Conservation (phyloP, 768 basidiomycete species). For the Mrakia blollopis region DNA sequence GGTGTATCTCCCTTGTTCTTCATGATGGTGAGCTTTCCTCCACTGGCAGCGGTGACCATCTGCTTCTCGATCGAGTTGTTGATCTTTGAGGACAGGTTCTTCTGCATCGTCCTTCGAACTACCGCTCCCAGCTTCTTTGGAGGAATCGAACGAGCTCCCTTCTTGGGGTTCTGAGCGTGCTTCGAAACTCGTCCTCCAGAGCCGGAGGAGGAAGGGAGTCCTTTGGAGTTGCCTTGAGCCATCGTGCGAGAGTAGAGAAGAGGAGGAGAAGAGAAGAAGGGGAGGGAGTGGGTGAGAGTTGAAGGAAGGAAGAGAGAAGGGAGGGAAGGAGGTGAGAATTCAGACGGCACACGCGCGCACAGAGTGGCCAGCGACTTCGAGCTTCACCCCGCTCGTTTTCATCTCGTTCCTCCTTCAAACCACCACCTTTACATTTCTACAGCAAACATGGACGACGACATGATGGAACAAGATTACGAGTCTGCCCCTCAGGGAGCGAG, state of each 20-base stretch:
- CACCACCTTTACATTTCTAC: not conserved
- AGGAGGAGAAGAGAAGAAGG: not conserved
- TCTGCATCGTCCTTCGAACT: conserved; percentile 70
- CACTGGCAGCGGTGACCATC: conserved; percentile 81
- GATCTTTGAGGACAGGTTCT: conserved; percentile 81
- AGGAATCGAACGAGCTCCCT: conserved; percentile 69
- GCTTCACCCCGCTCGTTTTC: not conserved
- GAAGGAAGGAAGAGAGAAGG: not conserved
- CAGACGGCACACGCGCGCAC: too few species aligned
- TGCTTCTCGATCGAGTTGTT: conserved; percentile 86
- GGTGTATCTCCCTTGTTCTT: conserved; percentile 51
- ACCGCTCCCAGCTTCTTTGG: conserved; percentile 74
- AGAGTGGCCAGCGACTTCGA: not conserved
- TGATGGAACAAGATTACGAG: conserved; percentile 23
- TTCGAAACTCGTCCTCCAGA: conserved; percentile 60
- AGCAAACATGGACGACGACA: conserved; percentile 21
- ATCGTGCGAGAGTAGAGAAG: conserved; percentile 45
- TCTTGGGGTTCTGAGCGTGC: conserved; percentile 64
- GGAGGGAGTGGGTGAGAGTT: not conserved
- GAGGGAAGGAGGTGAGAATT: not conserved
- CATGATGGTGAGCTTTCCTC: conserved; percentile 90
- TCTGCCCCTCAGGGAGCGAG: not conserved
- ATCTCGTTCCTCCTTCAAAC: not conserved
- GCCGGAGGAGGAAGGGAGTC: conserved; percentile 57
- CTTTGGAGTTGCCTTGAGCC: conserved; percentile 84